These are phyloP conservation scores for Penicillium nucicola DNA, from an alignment of 495 filamentous ascomycete species.

Conservation along the genomic window DNA sequence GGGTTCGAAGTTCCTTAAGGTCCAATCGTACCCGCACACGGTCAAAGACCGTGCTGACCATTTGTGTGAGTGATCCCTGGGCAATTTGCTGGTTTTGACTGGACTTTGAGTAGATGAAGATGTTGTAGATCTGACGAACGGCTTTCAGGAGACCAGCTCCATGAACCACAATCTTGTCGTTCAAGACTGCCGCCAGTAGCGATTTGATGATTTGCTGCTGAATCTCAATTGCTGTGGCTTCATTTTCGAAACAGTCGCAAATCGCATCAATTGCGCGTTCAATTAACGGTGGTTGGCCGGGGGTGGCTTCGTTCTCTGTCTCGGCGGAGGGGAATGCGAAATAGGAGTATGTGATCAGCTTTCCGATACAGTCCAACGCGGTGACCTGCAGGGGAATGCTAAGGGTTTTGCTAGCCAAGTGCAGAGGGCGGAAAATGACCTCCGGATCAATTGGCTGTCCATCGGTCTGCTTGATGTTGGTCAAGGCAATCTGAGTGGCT, in stretches of 20 bases:
- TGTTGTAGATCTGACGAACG: slow-evolving; percentile 98
- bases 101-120: slow-evolving; percentile 90
- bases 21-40: slow-evolving; percentile 82
- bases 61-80: slow-evolving; percentile 94
- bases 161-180: slow-evolving; percentile 98
- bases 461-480: slow-evolving; percentile 75
- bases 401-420: slow-evolving; percentile 78
- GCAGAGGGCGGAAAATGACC: slow-evolving; percentile 84
- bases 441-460: slow-evolving; percentile 74
- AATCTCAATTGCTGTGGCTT: slow-evolving; percentile 82
- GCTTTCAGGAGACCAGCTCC: slow-evolving; percentile 95
- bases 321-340: slow-evolving; percentile 72
- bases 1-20: slow-evolving; percentile 72
- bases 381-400: slow-evolving; percentile 83
- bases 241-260: slow-evolving; percentile 97
- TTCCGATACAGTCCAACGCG: slow-evolving; percentile 96
- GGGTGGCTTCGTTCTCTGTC: slow-evolving; percentile 44
- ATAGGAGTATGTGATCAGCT: slow-evolving; percentile 97
- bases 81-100: slow-evolving; percentile 93
- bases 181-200: slow-evolving; percentile 87
- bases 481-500: slow-evolving; percentile 73
- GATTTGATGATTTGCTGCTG: slow-evolving; percentile 99
- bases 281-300: slow-evolving; percentile 66
- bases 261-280: slow-evolving; percentile 98
- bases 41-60: slow-evolving; percentile 98